Evolutionary conservation across 108 stramenopile species (phyloP).

Genomic region (Nitzschia sp.): DNA sequence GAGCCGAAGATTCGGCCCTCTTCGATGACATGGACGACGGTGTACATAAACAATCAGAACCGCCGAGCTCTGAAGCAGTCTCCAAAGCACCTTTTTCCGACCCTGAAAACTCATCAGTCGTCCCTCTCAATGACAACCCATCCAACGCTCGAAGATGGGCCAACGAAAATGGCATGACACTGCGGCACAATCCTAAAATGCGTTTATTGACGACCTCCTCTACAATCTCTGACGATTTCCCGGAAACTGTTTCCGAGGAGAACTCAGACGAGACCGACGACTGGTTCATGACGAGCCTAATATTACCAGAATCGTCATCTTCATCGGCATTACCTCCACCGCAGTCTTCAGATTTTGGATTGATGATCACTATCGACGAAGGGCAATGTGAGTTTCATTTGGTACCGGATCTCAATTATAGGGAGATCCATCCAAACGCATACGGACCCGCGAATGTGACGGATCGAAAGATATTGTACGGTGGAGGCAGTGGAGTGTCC

Average conservation of each 20-base stretch:
- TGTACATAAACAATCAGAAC: too few relatives aligned
- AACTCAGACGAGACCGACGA: slow-evolving; percentile 6
- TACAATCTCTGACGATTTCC: neutral
- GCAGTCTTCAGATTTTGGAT: slow-evolving; percentile 2
- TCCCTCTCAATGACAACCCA: neutral
- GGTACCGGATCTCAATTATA: slow-evolving; percentile 42
- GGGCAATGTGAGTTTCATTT: slow-evolving; percentile 3
- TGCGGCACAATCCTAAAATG: slow-evolving; percentile 10
- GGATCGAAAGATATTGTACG: slow-evolving; percentile 29
- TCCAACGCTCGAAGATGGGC: too few relatives aligned
- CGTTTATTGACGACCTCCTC: slow-evolving; percentile 10
- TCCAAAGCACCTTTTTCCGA: too few relatives aligned
- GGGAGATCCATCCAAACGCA: slow-evolving; percentile 63
- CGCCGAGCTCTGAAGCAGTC: too few relatives aligned
- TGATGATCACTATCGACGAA: slow-evolving; percentile 15
- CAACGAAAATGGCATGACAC: neutral
- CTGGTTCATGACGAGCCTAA: slow-evolving; percentile 2
- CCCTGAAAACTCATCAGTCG: neutral
- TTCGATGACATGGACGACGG: too few relatives aligned
- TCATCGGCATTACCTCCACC: neutral
- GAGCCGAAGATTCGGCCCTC: too few relatives aligned
- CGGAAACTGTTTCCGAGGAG: neutral
- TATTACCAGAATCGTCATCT: too few relatives aligned
- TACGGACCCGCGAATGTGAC: slow-evolving; percentile 55
- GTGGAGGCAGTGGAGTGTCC: slow-evolving; percentile 55